Evolutionary conservation across 306 rosid species (phyloP), one percentile per base, ranked within the genome.

Genomic region (Cicer chorassanicum): DNA sequence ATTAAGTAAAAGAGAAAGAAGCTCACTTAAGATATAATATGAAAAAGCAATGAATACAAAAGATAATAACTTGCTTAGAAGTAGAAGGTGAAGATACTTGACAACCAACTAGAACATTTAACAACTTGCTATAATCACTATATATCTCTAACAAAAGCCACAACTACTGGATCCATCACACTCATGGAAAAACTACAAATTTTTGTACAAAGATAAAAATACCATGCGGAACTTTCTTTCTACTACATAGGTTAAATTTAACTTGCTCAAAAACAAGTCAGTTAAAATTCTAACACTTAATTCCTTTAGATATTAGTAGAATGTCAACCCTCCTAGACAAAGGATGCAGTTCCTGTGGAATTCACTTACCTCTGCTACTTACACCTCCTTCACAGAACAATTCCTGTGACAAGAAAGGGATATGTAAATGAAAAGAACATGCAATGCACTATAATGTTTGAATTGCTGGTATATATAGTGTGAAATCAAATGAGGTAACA

Each of bases 121-220:
- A 55, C 62, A 64, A 66, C 72, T 16, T 63, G 43, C 70, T 65
- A 65, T 44, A 69, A 4, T 62, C 38, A 49, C 48, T 44, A 45
- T 34, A 11, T 29, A 13, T 67, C 59, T 62, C 12, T 16, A 63
- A 38, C 66, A 34, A 80, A 65, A 41, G 55, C 16, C 49, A 72
- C 51, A 49, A 69, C 66, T 38, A 74, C 66, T 9, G 48, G 64
- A 39, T 45, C 18, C 42, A 57, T 73, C 56, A 64, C 77, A 81
- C 71, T 76, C 85, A 71, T 72, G 65, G 65, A 43, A 72, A 53
- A 83, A 78, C 83, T 66, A 53, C 86, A 85, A 85, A 76, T 72
- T 61, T 87, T 86, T 87, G 86, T 84, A 89, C 90, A 86, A 72
- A 71, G 79, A 75, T 73, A 42, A 72, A 70, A 70, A 44, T 55